A percentile compares a stretch with the other conserved stretches of the same genome.
Evolutionary conservation across 106 monocot species (phyloP).

Genomic region (Dioscorea zingiberensis): DNA sequence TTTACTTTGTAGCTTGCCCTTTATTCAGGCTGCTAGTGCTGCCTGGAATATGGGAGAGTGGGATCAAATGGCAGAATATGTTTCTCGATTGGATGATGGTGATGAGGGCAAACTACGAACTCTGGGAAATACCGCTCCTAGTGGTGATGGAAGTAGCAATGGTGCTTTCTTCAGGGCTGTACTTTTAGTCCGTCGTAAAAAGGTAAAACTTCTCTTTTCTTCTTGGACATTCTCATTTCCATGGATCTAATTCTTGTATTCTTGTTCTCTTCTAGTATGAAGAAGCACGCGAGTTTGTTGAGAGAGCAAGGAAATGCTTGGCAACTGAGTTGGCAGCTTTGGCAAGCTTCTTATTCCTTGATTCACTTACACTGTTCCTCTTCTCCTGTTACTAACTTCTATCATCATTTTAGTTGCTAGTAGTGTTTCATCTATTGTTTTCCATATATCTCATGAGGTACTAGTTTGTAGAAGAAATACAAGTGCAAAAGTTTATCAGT

Average conservation of each 20-base stretch:
- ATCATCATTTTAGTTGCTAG: no score
- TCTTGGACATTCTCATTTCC: neutral
- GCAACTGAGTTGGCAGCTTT: slow-evolving; percentile 94
- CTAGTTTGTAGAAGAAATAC: no score
- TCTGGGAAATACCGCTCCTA: slow-evolving; percentile 58
- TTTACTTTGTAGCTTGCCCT: neutral
- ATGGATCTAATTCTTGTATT: neutral
- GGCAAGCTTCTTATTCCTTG: slow-evolving; percentile 33
- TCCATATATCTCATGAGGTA: no score
- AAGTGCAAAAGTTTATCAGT: no score
- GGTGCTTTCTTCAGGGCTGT: slow-evolving; percentile 97
- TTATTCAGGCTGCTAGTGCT: slow-evolving; percentile 82
- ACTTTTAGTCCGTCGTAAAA: slow-evolving; percentile 75
- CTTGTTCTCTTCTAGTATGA: slow-evolving; percentile 61
- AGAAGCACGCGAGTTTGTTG: slow-evolving; percentile 85
- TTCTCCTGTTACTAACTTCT: no score
- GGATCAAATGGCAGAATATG: slow-evolving; percentile 99
- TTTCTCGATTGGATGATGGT: slow-evolving; percentile 87
- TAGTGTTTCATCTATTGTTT: no score
- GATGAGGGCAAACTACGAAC: slow-evolving; percentile 82
- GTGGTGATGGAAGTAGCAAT: slow-evolving; percentile 97
- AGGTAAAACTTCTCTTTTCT: slow-evolving; percentile 29
- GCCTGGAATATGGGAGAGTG: slow-evolving; percentile 99
- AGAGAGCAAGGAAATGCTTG: slow-evolving; percentile 91
- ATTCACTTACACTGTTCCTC: neutral